Conservation (phyloP, 306 rosid genomes). For the Prosopis cineraria region DNA sequence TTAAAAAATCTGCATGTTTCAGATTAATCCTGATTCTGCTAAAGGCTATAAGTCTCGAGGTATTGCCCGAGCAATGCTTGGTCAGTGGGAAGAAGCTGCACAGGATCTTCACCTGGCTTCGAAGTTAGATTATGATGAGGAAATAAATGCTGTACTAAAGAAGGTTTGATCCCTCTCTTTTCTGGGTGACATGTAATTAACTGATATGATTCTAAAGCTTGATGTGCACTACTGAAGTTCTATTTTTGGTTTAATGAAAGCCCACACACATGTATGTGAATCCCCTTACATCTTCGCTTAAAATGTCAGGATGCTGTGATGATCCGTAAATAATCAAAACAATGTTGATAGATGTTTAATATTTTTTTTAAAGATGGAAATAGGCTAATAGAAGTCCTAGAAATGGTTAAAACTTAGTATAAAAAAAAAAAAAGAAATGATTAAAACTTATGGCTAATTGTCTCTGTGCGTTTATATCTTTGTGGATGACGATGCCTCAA, state of each 20-base stretch:
- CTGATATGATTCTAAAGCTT: not conserved
- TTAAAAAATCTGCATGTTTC: constrained; percentile 11
- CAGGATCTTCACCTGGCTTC: constrained; percentile 94
- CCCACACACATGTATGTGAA: not conserved
- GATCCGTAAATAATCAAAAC: not conserved
- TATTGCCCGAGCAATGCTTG: constrained; percentile 77
- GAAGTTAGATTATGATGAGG: constrained; percentile 80
- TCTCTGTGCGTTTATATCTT: constrained; percentile 1
- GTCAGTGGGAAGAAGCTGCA: constrained; percentile 89
- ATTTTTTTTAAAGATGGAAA: constrained; percentile 1
- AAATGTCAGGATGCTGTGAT: not conserved
- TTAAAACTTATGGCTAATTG: not conserved
- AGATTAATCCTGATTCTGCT: constrained; percentile 96
- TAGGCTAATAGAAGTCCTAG: not conserved
- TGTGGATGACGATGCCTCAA: not conserved
- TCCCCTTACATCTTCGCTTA: not conserved
- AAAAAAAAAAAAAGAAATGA: too few species aligned
- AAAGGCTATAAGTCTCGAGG: constrained; percentile 94
- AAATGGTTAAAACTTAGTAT: not conserved
- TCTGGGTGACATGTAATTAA: not conserved
- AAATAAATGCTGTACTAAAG: constrained; percentile 79
- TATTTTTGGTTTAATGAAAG: not conserved
- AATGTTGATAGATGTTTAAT: not conserved
- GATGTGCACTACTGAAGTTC: constrained; percentile 7
- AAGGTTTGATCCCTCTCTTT: constrained; percentile 56